phyloP scores from a whole-genome alignment of 495 filamentous ascomycete genomes.

The Amniculicola lignicola region DNA sequence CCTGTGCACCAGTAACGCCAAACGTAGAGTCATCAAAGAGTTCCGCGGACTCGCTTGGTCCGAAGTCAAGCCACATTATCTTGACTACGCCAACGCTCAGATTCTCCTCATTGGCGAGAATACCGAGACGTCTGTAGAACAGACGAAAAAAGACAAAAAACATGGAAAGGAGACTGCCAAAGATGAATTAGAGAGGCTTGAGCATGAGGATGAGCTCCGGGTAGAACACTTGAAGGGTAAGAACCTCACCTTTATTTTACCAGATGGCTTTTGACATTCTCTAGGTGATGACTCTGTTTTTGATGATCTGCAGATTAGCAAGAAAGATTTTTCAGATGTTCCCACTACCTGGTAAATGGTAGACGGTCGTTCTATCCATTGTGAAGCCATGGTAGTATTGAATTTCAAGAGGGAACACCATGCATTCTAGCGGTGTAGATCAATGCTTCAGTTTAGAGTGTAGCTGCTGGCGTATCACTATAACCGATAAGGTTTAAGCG shows the following conservation, averaged over 20 bases:
- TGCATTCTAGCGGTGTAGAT: too few species aligned
- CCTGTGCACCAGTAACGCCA: constrained; percentile 7
- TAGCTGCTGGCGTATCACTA: too few species aligned
- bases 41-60: constrained; percentile 74
- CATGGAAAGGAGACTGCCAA: constrained; percentile 58
- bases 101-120: constrained; percentile 79
- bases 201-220: constrained; percentile 61
- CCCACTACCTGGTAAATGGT: constrained; percentile 41
- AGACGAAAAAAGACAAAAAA: constrained; percentile 55
- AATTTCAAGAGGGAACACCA: too few species aligned
- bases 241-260: background rate
- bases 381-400: too few species aligned
- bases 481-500: too few species aligned
- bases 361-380: too few species aligned
- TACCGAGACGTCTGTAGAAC: constrained; percentile 56
- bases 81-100: constrained; percentile 77
- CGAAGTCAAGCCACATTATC: constrained; percentile 67
- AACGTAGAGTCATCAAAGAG: constrained; percentile 59
- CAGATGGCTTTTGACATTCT: background rate
- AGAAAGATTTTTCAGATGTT: constrained; percentile 42
- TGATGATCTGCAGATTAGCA: constrained; percentile 41
- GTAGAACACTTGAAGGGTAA: constrained; percentile 55
- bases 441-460: too few species aligned
- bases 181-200: constrained; percentile 56
- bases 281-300: constrained; percentile 43